Evolutionary conservation across 768 basidiomycete species (phyloP), one percentile per base, ranked within the genome.

Genomic region (Termitomyces eurrhizus): DNA sequence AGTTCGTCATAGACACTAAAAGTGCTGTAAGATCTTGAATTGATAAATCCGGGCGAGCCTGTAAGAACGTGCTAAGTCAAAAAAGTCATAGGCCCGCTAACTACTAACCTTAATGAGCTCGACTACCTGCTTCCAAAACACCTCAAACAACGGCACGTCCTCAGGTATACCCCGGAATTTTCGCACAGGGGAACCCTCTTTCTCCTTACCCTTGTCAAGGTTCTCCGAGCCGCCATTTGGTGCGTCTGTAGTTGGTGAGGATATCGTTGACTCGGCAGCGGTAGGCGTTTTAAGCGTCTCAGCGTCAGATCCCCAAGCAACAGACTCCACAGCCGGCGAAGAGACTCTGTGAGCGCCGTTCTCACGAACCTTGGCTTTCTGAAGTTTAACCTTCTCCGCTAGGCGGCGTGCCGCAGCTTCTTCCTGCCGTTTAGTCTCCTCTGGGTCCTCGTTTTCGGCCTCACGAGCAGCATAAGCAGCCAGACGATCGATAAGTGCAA

Each of bases 91-190:
- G 8, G 8, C 39, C 21, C 33, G 21, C 24, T 14, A 46, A 13
- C 13, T 8, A 52, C 52, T 6, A 26, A 93, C 95, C 85, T 95
- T 97, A 80, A 99, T 95, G 32, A 99, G 84, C 71, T 97, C 90
- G 12, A 98, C 95, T 6, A 98, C 93, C 72, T 99, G 97, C 64
- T 91, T 88, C 96, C 97, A 99, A 72, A 98, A 99, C 12, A 98
- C 95, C 70, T 99, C 97, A 63, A 99, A 99, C 55, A 99, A 75
- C 69, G 90, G 92, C 26, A 97, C 97, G 65, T 98, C 83, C 70
- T 95, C 92, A 8, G 97, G 97, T 46, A 98, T 87, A 21, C 97
- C 97, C 72, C 97, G 80, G 78, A 97, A 98, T 74, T 95, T 97
- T 68, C 81, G 85, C 39, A 86, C 82, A 46, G 80, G 75, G 14